Evolutionary conservation across 306 rosid species (phyloP).

Genomic region (Trifolium dubium): DNA sequence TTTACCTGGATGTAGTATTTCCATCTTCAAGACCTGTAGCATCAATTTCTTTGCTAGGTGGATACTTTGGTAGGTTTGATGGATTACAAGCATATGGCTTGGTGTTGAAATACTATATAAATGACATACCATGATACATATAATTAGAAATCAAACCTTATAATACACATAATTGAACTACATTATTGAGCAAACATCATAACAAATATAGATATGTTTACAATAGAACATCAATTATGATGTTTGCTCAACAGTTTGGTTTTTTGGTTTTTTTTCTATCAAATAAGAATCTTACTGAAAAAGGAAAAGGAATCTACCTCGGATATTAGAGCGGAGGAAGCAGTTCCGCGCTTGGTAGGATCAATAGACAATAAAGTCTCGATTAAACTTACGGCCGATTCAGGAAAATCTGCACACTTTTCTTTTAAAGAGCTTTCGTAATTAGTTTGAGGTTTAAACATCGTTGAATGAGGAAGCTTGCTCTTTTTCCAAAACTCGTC

Average conservation of each 20-base stretch:
- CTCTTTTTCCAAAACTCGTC: constrained; percentile 86
- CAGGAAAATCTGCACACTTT: constrained; percentile 68
- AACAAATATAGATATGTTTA: background rate
- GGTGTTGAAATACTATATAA: constrained; percentile 85
- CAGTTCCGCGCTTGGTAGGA: constrained; percentile 76
- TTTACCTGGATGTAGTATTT: constrained; percentile 53
- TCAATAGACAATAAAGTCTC: constrained; percentile 79
- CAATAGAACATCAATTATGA: background rate
- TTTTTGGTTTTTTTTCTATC: background rate
- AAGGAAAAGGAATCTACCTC: constrained; percentile 57
- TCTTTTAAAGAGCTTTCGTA: constrained; percentile 74
- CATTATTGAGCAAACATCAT: constrained; percentile 6
- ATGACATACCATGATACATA: background rate
- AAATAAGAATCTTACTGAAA: background rate
- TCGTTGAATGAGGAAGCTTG: constrained; percentile 86
- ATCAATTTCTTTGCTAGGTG: constrained; percentile 96
- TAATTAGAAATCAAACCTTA: constrained; percentile 36
- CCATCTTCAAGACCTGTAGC: constrained; percentile 68
- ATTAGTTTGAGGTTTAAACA: constrained; percentile 82
- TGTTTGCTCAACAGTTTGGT: no score
- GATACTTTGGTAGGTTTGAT: constrained; percentile 79
- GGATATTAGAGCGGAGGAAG: constrained; percentile 85
- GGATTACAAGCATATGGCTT: constrained; percentile 86
- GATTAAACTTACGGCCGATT: constrained; percentile 61
- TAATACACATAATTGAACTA: background rate